A percentile compares a stretch with the other conserved stretches of the same genome.
Conservation (phyloP, 345 rosid species). For the Excoecaria cochinchinensis region DNA sequence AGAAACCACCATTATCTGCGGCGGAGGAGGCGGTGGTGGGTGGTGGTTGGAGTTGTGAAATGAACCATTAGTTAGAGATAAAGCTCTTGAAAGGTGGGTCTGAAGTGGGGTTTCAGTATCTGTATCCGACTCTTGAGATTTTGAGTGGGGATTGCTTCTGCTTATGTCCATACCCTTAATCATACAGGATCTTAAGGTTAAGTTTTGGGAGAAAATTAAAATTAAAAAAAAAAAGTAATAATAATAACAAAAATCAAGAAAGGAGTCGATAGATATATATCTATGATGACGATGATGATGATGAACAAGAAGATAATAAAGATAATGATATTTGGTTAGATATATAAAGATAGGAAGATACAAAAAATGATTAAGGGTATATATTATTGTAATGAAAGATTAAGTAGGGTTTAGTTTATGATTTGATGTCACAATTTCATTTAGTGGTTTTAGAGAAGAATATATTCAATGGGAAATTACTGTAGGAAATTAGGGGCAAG, state of each 20-base stretch:
- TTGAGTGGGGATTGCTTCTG: not conserved
- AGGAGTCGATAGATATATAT: not conserved
- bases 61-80: constrained; percentile 19
- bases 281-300: not conserved
- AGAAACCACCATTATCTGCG: constrained; percentile 38
- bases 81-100: constrained; percentile 23
- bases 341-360: not conserved
- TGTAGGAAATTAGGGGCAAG: not conserved
- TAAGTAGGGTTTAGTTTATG: not conserved
- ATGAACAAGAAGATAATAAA: not conserved
- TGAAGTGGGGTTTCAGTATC: constrained; percentile 29
- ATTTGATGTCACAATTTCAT: too few relatives aligned
- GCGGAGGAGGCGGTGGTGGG: constrained; percentile 4
- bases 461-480: constrained; percentile 4
- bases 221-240: not conserved
- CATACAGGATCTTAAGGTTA: not conserved
- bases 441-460: not conserved
- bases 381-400: not conserved
- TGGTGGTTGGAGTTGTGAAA: not conserved
- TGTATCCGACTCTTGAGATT: constrained; percentile 18
- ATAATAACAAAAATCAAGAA: not conserved
- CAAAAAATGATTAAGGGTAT: not conserved
- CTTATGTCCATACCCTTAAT: constrained; percentile 24
- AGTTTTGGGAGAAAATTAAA: not conserved
- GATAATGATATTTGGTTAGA: not conserved